Conservation (phyloP, 2,329 filamentous ascomycete species). For the Harringtonia lauricola region DNA sequence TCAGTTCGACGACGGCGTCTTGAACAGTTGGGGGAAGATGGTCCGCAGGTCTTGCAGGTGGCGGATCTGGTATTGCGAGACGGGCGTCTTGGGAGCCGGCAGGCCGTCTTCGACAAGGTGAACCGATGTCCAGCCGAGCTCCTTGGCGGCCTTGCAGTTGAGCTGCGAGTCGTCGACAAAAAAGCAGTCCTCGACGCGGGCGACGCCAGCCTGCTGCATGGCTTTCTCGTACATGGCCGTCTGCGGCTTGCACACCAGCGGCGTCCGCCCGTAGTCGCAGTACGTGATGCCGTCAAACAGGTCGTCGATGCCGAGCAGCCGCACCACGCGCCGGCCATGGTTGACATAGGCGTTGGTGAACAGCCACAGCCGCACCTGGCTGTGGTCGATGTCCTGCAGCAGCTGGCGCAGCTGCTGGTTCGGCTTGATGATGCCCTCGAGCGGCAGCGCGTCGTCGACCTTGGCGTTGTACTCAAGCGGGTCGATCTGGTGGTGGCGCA, state of each 20-base stretch:
- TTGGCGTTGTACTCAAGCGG: slow-evolving; percentile 88
- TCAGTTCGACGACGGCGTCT: slow-evolving; percentile 19
- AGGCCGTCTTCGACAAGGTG: slow-evolving; percentile 77
- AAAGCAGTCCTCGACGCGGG: slow-evolving; percentile 62
- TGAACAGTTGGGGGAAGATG: slow-evolving; percentile 81
- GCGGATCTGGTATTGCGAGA: slow-evolving; percentile 64
- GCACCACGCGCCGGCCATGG: slow-evolving; percentile 74
- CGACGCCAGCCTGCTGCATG: slow-evolving; percentile 71
- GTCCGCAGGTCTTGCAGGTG: slow-evolving; percentile 64
- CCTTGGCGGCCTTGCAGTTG: slow-evolving; percentile 69
- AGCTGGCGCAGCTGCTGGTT: slow-evolving; percentile 63
- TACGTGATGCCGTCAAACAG: slow-evolving; percentile 91
- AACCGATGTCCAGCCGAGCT: slow-evolving; percentile 74
- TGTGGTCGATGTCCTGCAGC: slow-evolving; percentile 70
- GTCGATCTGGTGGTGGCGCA: slow-evolving; percentile 89
- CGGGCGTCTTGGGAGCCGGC: slow-evolving; percentile 48
- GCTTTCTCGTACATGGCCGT: slow-evolving; percentile 77
- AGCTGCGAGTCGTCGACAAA: slow-evolving; percentile 88
- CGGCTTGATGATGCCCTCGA: slow-evolving; percentile 74
- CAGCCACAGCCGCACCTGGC: slow-evolving; percentile 82
- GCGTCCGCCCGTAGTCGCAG: slow-evolving; percentile 71
- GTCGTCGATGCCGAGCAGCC: slow-evolving; percentile 71
- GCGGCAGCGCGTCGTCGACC: slow-evolving; percentile 87
- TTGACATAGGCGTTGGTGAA: slow-evolving; percentile 94
- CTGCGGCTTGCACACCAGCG: slow-evolving; percentile 79